phyloP scores from a whole-genome alignment of 345 rosid genomes.

The Carallia pectinifolia region DNA sequence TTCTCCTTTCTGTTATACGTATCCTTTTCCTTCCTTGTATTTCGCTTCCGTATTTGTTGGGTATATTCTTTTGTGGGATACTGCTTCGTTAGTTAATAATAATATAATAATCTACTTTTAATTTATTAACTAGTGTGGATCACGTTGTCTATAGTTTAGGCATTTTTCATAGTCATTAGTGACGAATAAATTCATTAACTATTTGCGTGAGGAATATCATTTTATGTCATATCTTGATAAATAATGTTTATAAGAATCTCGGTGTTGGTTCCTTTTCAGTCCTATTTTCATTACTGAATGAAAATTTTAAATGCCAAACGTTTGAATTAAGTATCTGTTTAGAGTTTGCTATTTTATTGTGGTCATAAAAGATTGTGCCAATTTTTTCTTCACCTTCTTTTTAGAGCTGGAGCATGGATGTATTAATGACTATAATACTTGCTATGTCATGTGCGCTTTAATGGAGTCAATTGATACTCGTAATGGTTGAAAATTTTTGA shows the following conservation, averaged over 20 bases:
- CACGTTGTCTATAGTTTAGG: slow-evolving; percentile 23
- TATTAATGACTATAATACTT: background rate
- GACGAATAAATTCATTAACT: slow-evolving; percentile 13
- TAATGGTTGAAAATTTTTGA: too few species aligned
- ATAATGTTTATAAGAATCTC: slow-evolving; percentile 18
- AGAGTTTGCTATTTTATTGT: background rate
- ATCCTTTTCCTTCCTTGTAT: slow-evolving; percentile 1
- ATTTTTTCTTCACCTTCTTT: background rate
- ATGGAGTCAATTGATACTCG: background rate
- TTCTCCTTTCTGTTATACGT: background rate
- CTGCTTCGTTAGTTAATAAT: slow-evolving; percentile 1
- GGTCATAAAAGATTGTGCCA: slow-evolving; percentile 7
- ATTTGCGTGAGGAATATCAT: slow-evolving; percentile 25
- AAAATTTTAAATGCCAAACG: slow-evolving; percentile 11
- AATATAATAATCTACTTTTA: slow-evolving; percentile 13
- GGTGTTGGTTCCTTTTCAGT: slow-evolving; percentile 12
- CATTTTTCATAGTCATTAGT: slow-evolving; percentile 13
- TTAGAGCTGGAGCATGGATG: background rate
- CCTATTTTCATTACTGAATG: background rate
- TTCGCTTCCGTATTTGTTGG: background rate
- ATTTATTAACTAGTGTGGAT: slow-evolving; percentile 6
- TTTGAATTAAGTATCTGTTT: background rate
- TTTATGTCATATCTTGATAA: slow-evolving; percentile 10
- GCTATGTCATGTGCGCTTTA: background rate
- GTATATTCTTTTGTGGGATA: slow-evolving; percentile 4